phyloP scores from a whole-genome alignment of 2,329 filamentous ascomycete genomes.

The Incumbomyces delicatus region DNA sequence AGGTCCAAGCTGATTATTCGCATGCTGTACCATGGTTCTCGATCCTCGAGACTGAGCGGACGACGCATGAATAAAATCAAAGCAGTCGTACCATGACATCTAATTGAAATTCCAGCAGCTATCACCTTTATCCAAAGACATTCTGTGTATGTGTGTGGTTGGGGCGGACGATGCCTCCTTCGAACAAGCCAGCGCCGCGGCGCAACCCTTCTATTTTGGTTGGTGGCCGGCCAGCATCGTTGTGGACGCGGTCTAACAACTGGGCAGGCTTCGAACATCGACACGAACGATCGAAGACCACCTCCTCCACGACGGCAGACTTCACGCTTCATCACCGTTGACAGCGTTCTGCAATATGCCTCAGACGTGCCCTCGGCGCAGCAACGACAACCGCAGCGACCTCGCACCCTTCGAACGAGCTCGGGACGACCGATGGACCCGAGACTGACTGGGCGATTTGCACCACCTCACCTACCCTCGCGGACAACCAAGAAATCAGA shows the following conservation, averaged over 20 bases:
- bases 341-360: slow-evolving; percentile 88
- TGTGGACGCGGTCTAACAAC: not conserved
- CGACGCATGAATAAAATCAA: too few species aligned
- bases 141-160: not conserved
- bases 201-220: slow-evolving; percentile 6
- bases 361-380: slow-evolving; percentile 94
- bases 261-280: not conserved
- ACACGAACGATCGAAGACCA: slow-evolving; percentile 9
- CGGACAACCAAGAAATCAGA: slow-evolving; percentile 90
- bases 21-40: too few species aligned
- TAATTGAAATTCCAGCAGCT: too few species aligned
- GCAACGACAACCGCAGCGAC: slow-evolving; percentile 56
- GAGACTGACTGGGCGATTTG: slow-evolving; percentile 47
- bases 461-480: slow-evolving; percentile 59
- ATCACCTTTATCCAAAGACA: not conserved
- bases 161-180: not conserved
- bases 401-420: slow-evolving; percentile 32
- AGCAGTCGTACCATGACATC: too few species aligned
- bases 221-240: not conserved
- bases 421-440: slow-evolving; percentile 39
- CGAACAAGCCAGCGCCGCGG: not conserved
- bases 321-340: slow-evolving; percentile 75
- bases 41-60: too few species aligned
- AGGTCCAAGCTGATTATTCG: too few species aligned
- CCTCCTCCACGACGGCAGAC: slow-evolving; percentile 29